These are phyloP conservation scores for Colletotrichum sp. DNA, from an alignment of 2,329 filamentous ascomycete genomes.

Conservation along the genomic window DNA sequence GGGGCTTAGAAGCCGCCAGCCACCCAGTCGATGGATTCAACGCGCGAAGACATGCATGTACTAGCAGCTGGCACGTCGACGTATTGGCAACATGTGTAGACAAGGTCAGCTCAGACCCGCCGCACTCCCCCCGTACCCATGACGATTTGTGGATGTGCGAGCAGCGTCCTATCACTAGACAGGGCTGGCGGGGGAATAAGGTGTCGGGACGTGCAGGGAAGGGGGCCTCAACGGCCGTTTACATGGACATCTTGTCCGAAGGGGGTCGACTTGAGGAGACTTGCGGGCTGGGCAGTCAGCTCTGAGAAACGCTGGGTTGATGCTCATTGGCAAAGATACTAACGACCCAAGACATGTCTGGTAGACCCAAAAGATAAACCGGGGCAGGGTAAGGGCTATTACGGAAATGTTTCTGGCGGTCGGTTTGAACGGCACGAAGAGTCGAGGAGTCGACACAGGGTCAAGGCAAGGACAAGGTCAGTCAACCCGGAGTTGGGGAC, in stretches of 20 bases:
- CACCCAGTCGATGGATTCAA: slow-evolving; percentile 9
- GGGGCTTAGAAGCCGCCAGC: slow-evolving; percentile 20
- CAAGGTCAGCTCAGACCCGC: slow-evolving; percentile 15
- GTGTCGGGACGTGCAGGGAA: background rate
- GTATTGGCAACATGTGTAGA: background rate
- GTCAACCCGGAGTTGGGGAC: slow-evolving; percentile 16
- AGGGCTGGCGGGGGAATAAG: slow-evolving; percentile 15
- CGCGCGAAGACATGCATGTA: slow-evolving; percentile 7
- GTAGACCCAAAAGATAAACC: slow-evolving; percentile 19
- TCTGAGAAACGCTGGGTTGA: background rate
- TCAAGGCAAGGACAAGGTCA: slow-evolving; percentile 3
- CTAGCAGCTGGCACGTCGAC: background rate
- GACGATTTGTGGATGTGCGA: background rate
- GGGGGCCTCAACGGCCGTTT: slow-evolving; percentile 9
- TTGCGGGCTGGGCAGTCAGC: slow-evolving; percentile 21
- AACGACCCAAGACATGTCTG: slow-evolving; percentile 13
- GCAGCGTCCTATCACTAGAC: slow-evolving; percentile 13
- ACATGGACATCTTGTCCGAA: background rate
- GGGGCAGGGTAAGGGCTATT: slow-evolving; percentile 13
- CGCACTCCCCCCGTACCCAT: background rate
- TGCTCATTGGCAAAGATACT: slow-evolving; percentile 7
- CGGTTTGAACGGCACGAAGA: slow-evolving; percentile 9
- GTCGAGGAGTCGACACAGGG: background rate
- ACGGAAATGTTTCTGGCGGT: slow-evolving; percentile 10
- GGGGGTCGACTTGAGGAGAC: background rate